Evolutionary conservation across 805 yeast species (phyloP), one percentile per base, ranked within the genome.

Genomic region (Wickerhamomyces alni): DNA sequence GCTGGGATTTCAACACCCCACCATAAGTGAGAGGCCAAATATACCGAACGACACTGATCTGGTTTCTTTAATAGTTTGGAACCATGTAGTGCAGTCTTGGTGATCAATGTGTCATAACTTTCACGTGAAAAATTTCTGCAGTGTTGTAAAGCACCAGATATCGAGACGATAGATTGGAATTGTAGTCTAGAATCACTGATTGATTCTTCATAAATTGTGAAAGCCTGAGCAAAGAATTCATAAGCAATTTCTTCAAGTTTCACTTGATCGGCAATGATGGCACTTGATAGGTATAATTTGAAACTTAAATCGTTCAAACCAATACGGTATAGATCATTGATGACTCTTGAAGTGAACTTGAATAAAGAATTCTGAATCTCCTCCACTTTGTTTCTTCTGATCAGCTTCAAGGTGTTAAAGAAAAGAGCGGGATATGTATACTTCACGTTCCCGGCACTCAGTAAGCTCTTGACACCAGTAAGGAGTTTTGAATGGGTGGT

Each of bases 1-100:
- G 61, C 68, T 17, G 72, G 67, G 15, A 70, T 72, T 43, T 84
- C 88, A 18, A 82, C 78, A 54, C 91, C 83, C 93, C 95, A 86
- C 96, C 96, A 93, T 36, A 93, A 64, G 61, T 93, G 97, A 1
- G 95, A 80, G 32, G 96, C 89, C 37, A 77, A 62, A 57, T 84
- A 87, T 6, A 88, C 95, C 0, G 95, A 81, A 13, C 97, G 76
- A 59, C 97, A 89, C 61, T 93, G 99, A 54, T 91, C 98, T 27
- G 93, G 88, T 59, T 91, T 91, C 59, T 86, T 87, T 53, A 91
- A 69, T 37, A 93, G 69, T 59, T 86, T 87, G 12, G 95, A 86
- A 5, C 95, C 95, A 53, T 87, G 87, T 35, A 89, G 65, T 1
- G 96, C 87, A 35, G 89, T 74, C 58, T 88, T 83, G 13, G 94